A percentile compares a stretch with the other conserved stretches of the same genome.
Evolutionary conservation across 192 early-diverging fungal species (phyloP).

Genomic region (Coemansia biformis): DNA sequence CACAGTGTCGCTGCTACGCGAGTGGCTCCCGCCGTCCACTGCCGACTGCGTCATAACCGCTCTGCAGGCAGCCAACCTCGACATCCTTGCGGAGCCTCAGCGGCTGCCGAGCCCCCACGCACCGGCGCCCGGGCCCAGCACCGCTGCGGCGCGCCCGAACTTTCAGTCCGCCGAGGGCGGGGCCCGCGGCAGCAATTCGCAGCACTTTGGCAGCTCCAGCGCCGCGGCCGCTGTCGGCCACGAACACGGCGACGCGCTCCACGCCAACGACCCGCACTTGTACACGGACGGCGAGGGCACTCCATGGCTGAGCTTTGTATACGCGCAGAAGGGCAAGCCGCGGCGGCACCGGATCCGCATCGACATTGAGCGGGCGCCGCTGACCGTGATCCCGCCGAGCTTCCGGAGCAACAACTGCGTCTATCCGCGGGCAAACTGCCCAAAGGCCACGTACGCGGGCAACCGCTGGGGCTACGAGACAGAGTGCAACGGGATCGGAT

Average conservation of each 20-base stretch:
- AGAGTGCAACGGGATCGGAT: constrained; percentile 78
- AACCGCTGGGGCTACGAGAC: constrained; percentile 82
- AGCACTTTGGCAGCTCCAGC: not conserved
- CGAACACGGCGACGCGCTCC: not conserved
- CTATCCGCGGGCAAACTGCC: constrained; percentile 74
- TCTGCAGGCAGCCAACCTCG: constrained; percentile 30
- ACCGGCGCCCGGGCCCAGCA: not conserved
- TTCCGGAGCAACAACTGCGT: constrained; percentile 76
- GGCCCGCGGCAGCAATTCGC: not conserved
- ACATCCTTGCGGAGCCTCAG: no score
- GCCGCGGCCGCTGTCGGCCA: constrained; percentile 1
- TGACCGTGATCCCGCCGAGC: constrained; percentile 44
- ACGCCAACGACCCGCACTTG: constrained; percentile 19
- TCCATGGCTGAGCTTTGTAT: constrained; percentile 41
- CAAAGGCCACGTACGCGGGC: constrained; percentile 61
- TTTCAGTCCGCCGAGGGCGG: not conserved
- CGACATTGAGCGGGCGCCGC: constrained; percentile 59
- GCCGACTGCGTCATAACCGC: constrained; percentile 43
- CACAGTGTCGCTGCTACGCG: constrained; percentile 28
- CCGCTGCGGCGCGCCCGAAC: not conserved
- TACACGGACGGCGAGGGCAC: constrained; percentile 20
- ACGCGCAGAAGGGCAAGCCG: constrained; percentile 57
- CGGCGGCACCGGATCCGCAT: constrained; percentile 63
- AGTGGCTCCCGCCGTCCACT: constrained; percentile 33
- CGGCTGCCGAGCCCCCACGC: not conserved